These are phyloP conservation scores for Pichia norvegensis DNA, from an alignment of 1,139 yeast genomes.

Conservation along the genomic window DNA sequence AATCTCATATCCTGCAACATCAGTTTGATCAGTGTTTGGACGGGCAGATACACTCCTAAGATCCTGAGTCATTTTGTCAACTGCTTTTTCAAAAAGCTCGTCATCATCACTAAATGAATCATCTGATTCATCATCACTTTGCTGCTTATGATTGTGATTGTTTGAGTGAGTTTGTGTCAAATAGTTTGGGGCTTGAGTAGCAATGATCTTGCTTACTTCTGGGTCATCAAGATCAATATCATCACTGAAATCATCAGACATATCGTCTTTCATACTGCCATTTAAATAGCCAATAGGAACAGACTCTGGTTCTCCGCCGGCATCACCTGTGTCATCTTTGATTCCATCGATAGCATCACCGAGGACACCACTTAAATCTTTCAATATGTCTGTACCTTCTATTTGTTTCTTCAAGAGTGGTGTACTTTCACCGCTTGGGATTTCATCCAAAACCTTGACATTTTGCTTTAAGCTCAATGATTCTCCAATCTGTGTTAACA, in stretches of 20 bases:
- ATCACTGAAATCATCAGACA: conserved; percentile 21
- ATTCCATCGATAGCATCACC: background rate
- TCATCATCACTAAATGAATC: conserved; percentile 27
- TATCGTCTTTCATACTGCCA: background rate
- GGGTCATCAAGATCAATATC: conserved; percentile 20
- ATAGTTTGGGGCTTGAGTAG: background rate
- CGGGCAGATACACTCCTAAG: background rate
- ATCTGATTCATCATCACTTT: conserved; percentile 4
- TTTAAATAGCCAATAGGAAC: background rate
- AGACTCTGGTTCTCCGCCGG: background rate
- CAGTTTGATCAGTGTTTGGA: conserved; percentile 14
- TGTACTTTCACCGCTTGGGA: background rate
- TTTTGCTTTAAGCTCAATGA: background rate
- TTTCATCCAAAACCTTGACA: background rate
- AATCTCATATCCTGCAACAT: conserved; percentile 5
- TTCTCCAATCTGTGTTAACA: conserved; percentile 21
- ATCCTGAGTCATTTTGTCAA: conserved; percentile 6
- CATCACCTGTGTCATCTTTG: background rate
- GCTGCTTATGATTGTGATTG: background rate
- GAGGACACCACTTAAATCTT: background rate
- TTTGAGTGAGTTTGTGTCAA: background rate
- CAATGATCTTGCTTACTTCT: background rate
- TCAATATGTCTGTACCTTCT: background rate
- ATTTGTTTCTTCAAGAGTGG: background rate
- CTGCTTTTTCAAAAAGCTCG: conserved; percentile 19